These are phyloP conservation scores for Neurospora sp. DNA, from an alignment of 495 filamentous ascomycete genomes.

Conservation along the genomic window DNA sequence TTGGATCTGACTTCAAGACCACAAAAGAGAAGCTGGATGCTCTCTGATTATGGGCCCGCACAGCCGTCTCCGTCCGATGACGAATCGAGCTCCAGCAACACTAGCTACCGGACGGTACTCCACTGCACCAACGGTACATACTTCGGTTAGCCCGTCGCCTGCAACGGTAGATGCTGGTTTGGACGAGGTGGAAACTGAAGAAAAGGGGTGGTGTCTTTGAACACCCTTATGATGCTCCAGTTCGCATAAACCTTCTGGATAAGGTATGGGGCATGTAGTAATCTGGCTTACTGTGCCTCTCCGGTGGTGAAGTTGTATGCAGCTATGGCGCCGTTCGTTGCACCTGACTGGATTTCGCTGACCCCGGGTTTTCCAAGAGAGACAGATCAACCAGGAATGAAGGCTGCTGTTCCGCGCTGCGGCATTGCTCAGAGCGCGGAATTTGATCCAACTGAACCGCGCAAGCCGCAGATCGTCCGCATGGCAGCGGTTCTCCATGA, in stretches of 20 bases:
- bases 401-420: too few species aligned
- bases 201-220: too few species aligned
- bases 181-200: too few species aligned
- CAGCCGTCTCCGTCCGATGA: neutral
- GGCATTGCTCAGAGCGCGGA: too few species aligned
- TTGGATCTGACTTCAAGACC: neutral
- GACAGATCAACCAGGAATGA: too few species aligned
- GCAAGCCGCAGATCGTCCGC: neutral
- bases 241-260: neutral
- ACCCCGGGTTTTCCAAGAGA: neutral
- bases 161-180: neutral
- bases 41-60: neutral
- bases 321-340: neutral
- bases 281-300: neutral
- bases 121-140: neutral
- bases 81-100: neutral
- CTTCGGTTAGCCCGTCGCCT: neutral
- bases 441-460: too few species aligned
- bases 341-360: neutral
- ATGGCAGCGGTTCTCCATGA: neutral
- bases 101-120: neutral
- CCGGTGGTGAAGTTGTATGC: neutral
- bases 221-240: too few species aligned
- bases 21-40: neutral
- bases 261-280: neutral